Conservation (phyloP, 2,329 filamentous ascomycete species). For the Aspergillus awamori region DNA sequence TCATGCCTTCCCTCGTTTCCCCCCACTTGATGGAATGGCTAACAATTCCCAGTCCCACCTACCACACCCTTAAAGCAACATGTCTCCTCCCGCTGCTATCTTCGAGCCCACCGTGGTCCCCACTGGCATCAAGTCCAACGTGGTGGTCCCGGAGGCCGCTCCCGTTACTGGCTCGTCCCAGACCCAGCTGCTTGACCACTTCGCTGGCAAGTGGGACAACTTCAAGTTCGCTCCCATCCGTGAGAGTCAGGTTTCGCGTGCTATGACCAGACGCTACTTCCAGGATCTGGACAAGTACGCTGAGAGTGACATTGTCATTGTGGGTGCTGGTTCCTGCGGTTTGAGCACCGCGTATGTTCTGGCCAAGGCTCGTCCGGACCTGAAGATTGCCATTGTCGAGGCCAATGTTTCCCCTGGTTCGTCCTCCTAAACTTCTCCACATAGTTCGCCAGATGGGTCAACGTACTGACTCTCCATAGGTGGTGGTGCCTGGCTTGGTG, state of each 20-base stretch:
- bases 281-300: constrained; percentile 84
- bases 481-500: constrained; percentile 89
- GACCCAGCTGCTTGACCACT: constrained; percentile 63
- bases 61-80: constrained; percentile 47
- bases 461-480: constrained; percentile 47
- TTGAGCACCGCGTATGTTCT: constrained; percentile 83
- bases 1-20: constrained; percentile 72
- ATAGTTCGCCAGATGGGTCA: background rate
- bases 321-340: constrained; percentile 87
- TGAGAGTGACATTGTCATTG: constrained; percentile 91
- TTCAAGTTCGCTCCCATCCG: constrained; percentile 87
- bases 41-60: constrained; percentile 38
- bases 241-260: constrained; percentile 87
- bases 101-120: constrained; percentile 52
- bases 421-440: constrained; percentile 17
- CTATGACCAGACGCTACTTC: constrained; percentile 94
- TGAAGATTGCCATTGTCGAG: constrained; percentile 90
- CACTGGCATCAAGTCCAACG: constrained; percentile 46
- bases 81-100: constrained; percentile 78
- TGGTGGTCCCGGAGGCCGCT: constrained; percentile 47
- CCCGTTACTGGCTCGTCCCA: constrained; percentile 43
- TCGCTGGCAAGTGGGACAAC: constrained; percentile 75
- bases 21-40: constrained; percentile 43
- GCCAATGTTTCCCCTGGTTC: constrained; percentile 75
- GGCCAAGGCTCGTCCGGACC: constrained; percentile 79